Base-by-base conservation (phyloP, 768 basidiomycete genomes). In the Lepiota brunneoincarnata region DNA sequence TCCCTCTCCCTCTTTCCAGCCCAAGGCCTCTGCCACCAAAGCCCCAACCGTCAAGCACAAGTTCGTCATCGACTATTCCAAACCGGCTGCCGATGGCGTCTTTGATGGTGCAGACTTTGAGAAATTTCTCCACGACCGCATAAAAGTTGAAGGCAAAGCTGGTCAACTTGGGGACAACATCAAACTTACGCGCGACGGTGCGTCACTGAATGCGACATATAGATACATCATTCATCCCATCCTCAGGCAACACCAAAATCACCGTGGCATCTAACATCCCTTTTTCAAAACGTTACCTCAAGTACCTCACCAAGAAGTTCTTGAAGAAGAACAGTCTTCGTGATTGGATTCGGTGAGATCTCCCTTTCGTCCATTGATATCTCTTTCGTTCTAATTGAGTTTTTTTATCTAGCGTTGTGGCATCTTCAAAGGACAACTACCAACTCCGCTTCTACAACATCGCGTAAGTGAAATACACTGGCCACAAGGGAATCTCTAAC, bases 301-400 rank as follows among this genome's bases (percentile, higher is more conserved):
- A 98, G 75, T 99, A 98, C 76, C 80, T 98, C 57, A 98, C 96
- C 59, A 98, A 98, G 83, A 96, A 96, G 79, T 95, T 93, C 82
- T 81, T 98, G 75, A 98, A 98, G 84, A 97, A 97, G 84, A 94
- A 95, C 77, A 75, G 80, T 41, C 81, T 97, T 64, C 87, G 94
- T 61, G 95, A 98, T 76, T 98, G 93, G 91, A 93, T 98, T 70
- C 94, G 93, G 84, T 87, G 59, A 46, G 76, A 68, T 14, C 15
- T 34, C n/a, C n/a, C n/a, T 12, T 36, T 41, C 40, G 21, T 48
- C 28, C 7, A 9, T 18, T 28, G 4, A 40, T 24, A 36, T 10
- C 7, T 42, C 36, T 18, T 42, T n/a, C 18, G 41, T 59, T 15
- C 42, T 50, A 40, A 54, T 51, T 48, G 28, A 60, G 51, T 42